Evolutionary conservation across 352 stramenopile genomes (phyloP), one percentile per base, ranked within the genome.

Genomic region (Phytopythium boreale): DNA sequence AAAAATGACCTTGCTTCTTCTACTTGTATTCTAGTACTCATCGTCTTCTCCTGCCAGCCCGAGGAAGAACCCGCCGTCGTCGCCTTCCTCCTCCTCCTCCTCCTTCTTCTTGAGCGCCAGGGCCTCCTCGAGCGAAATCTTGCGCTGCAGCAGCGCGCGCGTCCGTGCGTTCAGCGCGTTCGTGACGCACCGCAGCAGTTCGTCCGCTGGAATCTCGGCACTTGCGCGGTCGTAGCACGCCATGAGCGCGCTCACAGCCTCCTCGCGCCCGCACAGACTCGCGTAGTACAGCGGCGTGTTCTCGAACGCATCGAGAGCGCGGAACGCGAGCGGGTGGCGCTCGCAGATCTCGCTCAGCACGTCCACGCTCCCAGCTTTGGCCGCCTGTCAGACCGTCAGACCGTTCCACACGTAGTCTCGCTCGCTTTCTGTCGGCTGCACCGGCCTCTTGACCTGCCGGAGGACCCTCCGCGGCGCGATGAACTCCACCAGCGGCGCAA

Each of bases 281-380:
- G 72, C 68, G 44, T 79, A 79, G 58, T 79, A 79, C 4, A 79
- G 58, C 53, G 72, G 62, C 4, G 69, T 74, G n/a, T 74, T 76
- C 0, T 64, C 69, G 46, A 76, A 76, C 58, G 71, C 69, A 22
- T 79, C 72, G 10, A 75, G 37, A 27, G 69, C 53, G 1, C 60
- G 63, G 36, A 72, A 79, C 10, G 69, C 69, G 7, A 62, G 57
- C n/a, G 41, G 20, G 26, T 69, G 34, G 47, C 27, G 49, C 0
- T 22, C n/a, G 37, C 70, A 80, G 39, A 80, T 62, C 41, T 55
- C 62, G 51, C 63, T 14, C 36, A 80, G 19, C 14, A 69, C 58
- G 19, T 66, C 36, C 4, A 71, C 41, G 36, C 71, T 19, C 4
- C 70, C 70, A 39, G 62, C 68, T 37, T 77, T 80, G 1, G 70